Evolutionary conservation across 1,284 basidiomycete species (phyloP), one percentile per base, ranked within the genome.

Genomic region (Melanopsichium pennsylvanicum): DNA sequence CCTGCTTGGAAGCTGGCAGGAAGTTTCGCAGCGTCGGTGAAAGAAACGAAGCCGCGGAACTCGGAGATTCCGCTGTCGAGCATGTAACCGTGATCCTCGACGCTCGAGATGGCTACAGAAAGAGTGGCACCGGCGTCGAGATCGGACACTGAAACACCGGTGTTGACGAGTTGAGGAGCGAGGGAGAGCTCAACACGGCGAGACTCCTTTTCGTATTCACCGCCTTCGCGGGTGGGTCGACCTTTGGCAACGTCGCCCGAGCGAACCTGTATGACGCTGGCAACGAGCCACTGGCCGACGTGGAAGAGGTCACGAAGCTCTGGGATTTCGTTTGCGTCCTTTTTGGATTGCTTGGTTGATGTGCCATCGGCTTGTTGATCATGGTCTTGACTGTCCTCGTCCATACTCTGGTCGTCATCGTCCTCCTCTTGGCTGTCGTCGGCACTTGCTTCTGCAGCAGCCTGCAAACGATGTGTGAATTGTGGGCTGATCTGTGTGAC

Each of bases 31-130:
- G 59, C 62, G 13, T 75, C 58, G 44, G 47, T 69, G 43, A 69
- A 61, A 22, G 70, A 26, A 10, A 75, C 55, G 40, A 79, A 88
- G 22, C 68, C 79, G 26, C 52, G 37, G 23, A 78, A 37, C 23
- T 61, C 60, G 31, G 54, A 41, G 27, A 81, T 33, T 1, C 96
- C 96, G 29, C 95, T 84, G 70, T 95, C 91, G 18, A 98, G 85
- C 47, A 89, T 87, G 82, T 95, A 97, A 1, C 95, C 95, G 82
- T 97, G 92, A 76, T 98, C 96, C 83, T 98, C 96, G 27, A 90
- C 84, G 74, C 89, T 91, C 81, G 90, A 88, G 25, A 81, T 62
- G 21, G 73, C 33, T 1, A 66, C 74, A 22, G 78, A 64, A 16
- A 80, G 54, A 12, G 75, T 41, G 34, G 61, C 75, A 31, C 78